Percentiles rank a stretch among this genome's conserved stretches.
Conservation (phyloP, 805 yeast genomes). For the Cyberlindnera xylosilytica region DNA sequence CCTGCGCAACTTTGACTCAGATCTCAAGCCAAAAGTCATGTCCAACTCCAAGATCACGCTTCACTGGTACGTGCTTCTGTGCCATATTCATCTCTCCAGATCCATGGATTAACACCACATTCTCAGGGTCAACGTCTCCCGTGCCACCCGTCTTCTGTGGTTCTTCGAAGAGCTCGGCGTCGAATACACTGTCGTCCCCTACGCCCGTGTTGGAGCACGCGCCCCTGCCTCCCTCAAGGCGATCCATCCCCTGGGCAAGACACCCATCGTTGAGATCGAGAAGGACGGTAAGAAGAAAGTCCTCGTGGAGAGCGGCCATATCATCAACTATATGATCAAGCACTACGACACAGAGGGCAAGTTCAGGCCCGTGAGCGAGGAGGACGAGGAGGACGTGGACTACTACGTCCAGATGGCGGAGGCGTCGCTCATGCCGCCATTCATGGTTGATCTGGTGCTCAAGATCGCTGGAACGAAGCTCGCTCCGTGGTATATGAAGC, state of each 20-base stretch:
- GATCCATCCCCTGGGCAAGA: constrained; percentile 59
- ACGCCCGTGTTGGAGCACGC: constrained; percentile 45
- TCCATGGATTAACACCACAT: no score
- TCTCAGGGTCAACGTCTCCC: constrained; percentile 35
- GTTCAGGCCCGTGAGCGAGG: constrained; percentile 34
- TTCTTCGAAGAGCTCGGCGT: constrained; percentile 54
- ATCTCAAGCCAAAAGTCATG: no score
- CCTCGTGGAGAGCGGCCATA: constrained; percentile 58
- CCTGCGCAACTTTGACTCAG: no score
- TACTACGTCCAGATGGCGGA: constrained; percentile 56
- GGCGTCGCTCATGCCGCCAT: constrained; percentile 51
- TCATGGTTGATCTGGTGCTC: constrained; percentile 29
- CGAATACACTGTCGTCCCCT: constrained; percentile 50
- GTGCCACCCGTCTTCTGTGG: constrained; percentile 63
- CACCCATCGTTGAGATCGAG: constrained; percentile 53
- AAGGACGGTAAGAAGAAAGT: constrained; percentile 29
- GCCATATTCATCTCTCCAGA: no score
- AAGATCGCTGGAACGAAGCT: constrained; percentile 26
- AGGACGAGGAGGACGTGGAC: constrained; percentile 41
- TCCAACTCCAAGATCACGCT: constrained; percentile 17
- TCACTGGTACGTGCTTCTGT: constrained; percentile 17
- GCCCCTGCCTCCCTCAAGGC: constrained; percentile 47
- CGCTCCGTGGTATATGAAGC: constrained; percentile 40
- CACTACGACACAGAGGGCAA: constrained; percentile 43
- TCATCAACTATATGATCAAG: constrained; percentile 46